Evolutionary conservation across 805 yeast genomes (phyloP).

Genomic region (Priceomyces fermenticarens): DNA sequence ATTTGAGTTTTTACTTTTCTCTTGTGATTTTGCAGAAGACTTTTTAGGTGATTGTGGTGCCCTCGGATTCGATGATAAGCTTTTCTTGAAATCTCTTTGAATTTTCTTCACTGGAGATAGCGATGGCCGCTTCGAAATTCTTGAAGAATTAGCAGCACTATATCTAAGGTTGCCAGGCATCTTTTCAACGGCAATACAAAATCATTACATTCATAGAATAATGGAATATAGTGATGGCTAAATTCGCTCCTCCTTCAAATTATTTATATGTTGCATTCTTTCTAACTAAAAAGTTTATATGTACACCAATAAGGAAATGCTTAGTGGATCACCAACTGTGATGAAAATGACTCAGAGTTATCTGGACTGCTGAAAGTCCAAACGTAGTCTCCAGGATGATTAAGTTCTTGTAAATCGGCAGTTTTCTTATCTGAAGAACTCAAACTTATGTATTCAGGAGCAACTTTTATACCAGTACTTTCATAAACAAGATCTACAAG

Average conservation of each 20-base stretch:
- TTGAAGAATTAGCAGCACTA: slow-evolving; percentile 40
- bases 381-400: slow-evolving; percentile 23
- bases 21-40: not conserved
- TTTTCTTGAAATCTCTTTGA: slow-evolving; percentile 21
- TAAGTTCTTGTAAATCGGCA: slow-evolving; percentile 11
- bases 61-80: slow-evolving; percentile 24
- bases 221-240: not conserved
- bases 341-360: slow-evolving; percentile 11
- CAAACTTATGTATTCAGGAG: slow-evolving; percentile 17
- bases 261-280: not conserved
- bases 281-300: not conserved
- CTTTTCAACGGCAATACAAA: not conserved
- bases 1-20: slow-evolving; percentile 7
- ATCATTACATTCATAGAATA: too few species aligned
- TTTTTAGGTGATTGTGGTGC: slow-evolving; percentile 15
- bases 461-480: slow-evolving; percentile 31
- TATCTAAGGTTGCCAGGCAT: slow-evolving; percentile 25
- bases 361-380: slow-evolving; percentile 28
- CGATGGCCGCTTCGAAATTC: slow-evolving; percentile 19
- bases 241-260: not conserved
- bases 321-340: not conserved
- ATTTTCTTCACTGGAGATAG: slow-evolving; percentile 24
- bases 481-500: slow-evolving; percentile 24
- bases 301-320: not conserved
- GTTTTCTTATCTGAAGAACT: slow-evolving; percentile 3